A percentile compares a stretch with the other conserved stretches of the same genome.
Conservation (phyloP, 2,329 filamentous ascomycete genomes). For the Didymella sp. region DNA sequence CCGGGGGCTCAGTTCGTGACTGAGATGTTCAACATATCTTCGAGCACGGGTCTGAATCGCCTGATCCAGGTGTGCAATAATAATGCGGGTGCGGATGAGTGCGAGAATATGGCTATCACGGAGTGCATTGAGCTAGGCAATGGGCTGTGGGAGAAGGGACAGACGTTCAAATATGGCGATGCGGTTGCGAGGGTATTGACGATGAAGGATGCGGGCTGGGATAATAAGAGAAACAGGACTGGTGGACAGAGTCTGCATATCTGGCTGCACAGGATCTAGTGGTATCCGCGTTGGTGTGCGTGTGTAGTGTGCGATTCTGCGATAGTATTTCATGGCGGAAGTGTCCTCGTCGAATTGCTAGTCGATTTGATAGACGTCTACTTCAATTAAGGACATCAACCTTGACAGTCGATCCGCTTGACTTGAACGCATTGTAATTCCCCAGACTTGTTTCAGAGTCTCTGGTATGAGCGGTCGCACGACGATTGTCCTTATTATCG, state of each 20-base stretch:
- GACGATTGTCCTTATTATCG: background rate
- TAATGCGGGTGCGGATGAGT: slow-evolving; percentile 25
- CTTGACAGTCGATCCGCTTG: background rate
- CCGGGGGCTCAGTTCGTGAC: slow-evolving; percentile 34
- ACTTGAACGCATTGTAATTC: too few species aligned
- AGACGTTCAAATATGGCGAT: slow-evolving; percentile 44
- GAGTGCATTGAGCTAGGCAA: slow-evolving; percentile 47
- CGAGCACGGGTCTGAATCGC: slow-evolving; percentile 37
- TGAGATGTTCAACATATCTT: slow-evolving; percentile 35
- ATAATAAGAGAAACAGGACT: slow-evolving; percentile 40
- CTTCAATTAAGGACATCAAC: background rate
- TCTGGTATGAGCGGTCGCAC: background rate
- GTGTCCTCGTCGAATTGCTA: background rate
- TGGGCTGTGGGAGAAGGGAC: slow-evolving; percentile 46
- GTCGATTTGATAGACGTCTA: background rate
- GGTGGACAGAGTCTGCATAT: slow-evolving; percentile 40
- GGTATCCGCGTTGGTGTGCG: background rate
- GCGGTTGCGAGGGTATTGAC: slow-evolving; percentile 42
- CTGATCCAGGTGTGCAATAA: slow-evolving; percentile 42
- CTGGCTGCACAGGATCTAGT: slow-evolving; percentile 38
- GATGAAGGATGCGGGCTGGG: slow-evolving; percentile 43
- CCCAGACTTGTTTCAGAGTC: too few species aligned
- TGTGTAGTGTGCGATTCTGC: background rate
- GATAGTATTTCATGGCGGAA: too few species aligned
- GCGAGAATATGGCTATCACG: slow-evolving; percentile 39